Percentiles rank a stretch among this genome's conserved stretches.
These are phyloP conservation scores for Vitis hybrid DNA, from an alignment of 177 flowering plant species.

Conservation along the genomic window DNA sequence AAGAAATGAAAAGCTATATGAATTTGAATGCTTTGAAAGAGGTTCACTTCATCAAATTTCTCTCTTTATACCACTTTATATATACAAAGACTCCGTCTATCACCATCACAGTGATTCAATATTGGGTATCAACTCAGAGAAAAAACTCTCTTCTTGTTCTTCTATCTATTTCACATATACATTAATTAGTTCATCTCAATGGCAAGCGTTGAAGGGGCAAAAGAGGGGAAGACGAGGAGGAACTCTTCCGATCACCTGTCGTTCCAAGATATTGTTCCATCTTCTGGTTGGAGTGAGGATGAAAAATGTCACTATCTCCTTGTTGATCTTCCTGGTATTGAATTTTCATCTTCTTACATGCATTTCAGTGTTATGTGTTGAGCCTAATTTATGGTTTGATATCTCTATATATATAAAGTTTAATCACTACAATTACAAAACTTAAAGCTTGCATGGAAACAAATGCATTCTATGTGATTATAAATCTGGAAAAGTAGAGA, in stretches of 20 bases:
- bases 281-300: constrained; percentile 38
- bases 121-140: not conserved
- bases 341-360: not conserved
- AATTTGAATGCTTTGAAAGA: not conserved
- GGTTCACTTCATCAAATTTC: not conserved
- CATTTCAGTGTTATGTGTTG: not conserved
- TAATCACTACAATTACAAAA: too few relatives aligned
- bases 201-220: constrained; percentile 8
- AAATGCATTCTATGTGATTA: not conserved
- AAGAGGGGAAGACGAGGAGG: constrained; percentile 1
- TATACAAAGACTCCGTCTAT: too few relatives aligned
- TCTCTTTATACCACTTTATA: too few relatives aligned
- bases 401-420: too few relatives aligned
- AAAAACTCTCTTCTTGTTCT: not conserved
- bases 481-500: not conserved
- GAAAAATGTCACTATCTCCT: constrained; percentile 30
- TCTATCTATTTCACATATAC: not conserved
- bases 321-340: constrained; percentile 48
- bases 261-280: constrained; percentile 24
- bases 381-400: too few relatives aligned
- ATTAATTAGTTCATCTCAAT: constrained; percentile 2
- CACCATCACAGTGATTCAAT: too few relatives aligned
- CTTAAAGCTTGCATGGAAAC: too few relatives aligned
- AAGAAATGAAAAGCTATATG: constrained; percentile 14
- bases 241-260: not conserved